Base-by-base conservation (phyloP, 192 early-diverging fungal species). In the Pecoramyces ruminantium region DNA sequence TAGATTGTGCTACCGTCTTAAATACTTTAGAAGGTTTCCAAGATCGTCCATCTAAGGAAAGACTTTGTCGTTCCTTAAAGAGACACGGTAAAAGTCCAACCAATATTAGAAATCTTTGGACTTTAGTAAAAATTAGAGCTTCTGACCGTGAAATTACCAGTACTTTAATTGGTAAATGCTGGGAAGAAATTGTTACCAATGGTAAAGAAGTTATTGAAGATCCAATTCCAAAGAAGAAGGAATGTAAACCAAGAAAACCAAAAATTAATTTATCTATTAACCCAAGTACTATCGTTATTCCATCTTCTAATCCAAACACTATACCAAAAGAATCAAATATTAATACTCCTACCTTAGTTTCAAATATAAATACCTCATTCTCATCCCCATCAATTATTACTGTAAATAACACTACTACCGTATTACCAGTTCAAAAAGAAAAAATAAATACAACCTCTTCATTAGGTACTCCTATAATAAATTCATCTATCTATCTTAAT, bases 41-140 rank as follows among this genome's bases (percentile, higher is more conserved):
- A 8, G 80, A 83, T n/a, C 84, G 82, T n/a, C 88, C 88, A 28
- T 86, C 84, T 16, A 87, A 86, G 29, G 88, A 89, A 80, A 86
- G 88, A 15, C 85, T 89, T 15, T 89, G 88, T 80, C 84, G 88
- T 1, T 87, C 88, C 12, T 81, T 89, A 25, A 88, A 88, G 79
- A 79, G 82, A 11, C 80, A 88, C 29, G 86, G 85, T 58, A 86
- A 87, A 78, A 86, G 80, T 29, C 78, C 79, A 27, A 27, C 38
- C 12, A 87, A 88, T 79, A 78, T 88, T 29, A 81, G 85, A 30
- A 84, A 51, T 15, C 86, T 89, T 28, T 89, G 88, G 88, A 80
- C 80, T 29, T 27, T 84, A 2, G 85, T 84, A 21, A 51, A 51
- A 51, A 51, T 51, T 13, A 51, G 18, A 51, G 42, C 42, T 21